These are phyloP conservation scores for Aspergillus ochraceoroseus DNA, from an alignment of 2,329 filamentous ascomycete genomes.

Conservation along the genomic window DNA sequence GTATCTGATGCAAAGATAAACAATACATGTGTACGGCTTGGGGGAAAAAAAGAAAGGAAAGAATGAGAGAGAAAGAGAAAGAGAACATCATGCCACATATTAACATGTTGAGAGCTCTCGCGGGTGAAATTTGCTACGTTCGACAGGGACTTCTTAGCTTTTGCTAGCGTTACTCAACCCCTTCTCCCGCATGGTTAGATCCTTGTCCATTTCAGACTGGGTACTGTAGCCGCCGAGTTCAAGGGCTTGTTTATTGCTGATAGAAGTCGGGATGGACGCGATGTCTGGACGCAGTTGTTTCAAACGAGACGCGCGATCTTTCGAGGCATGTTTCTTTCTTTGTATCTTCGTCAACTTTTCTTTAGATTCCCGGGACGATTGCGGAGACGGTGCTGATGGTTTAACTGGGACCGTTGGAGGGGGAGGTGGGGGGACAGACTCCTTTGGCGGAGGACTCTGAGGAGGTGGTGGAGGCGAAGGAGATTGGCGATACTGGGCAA, in stretches of 20 bases:
- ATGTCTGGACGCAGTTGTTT: slow-evolving; percentile 31
- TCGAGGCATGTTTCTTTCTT: slow-evolving; percentile 25
- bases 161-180: slow-evolving; percentile 9
- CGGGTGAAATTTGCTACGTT: not conserved
- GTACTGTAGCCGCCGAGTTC: slow-evolving; percentile 31
- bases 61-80: slow-evolving; percentile 4
- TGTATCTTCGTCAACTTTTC: slow-evolving; percentile 26
- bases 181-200: slow-evolving; percentile 27
- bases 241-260: slow-evolving; percentile 30
- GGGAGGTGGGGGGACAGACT: slow-evolving; percentile 23
- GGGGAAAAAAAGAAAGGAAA: slow-evolving; percentile 1
- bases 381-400: slow-evolving; percentile 19
- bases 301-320: slow-evolving; percentile 31
- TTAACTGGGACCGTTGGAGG: slow-evolving; percentile 22
- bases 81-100: not conserved
- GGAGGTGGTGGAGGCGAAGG: slow-evolving; percentile 28
- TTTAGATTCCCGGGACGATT: slow-evolving; percentile 12
- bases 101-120: not conserved
- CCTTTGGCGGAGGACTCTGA: slow-evolving; percentile 18
- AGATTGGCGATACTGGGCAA: slow-evolving; percentile 28
- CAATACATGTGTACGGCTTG: slow-evolving; percentile 6
- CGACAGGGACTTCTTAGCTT: slow-evolving; percentile 2
- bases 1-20: slow-evolving; percentile 22
- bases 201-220: slow-evolving; percentile 32
- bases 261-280: slow-evolving; percentile 23